Base-by-base conservation (phyloP, 495 filamentous ascomycete species). In the Neurospora cerealis region DNA sequence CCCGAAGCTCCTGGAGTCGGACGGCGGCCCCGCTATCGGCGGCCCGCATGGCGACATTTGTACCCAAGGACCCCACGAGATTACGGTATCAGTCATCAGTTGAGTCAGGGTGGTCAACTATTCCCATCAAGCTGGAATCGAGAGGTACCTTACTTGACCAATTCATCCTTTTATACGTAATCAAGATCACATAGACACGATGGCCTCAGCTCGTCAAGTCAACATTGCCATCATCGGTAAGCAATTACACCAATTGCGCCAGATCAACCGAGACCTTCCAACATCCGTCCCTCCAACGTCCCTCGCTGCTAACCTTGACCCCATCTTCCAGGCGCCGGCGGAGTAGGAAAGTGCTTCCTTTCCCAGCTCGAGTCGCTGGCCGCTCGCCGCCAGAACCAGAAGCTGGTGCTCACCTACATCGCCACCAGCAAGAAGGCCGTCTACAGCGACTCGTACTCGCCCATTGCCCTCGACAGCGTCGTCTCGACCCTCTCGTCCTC, bases 341-440 rank as follows among this genome's bases (percentile, higher is more conserved):
- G 96, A 71, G 96, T 99, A 71, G 96, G 96, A 74, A 92, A 93
- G 81, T 89, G 89, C 79, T 98, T 98, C 87, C 90, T 99, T 76
- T 83, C 85, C 72, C 96, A 99, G 82, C 89, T 98, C 73, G 81
- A 84, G 72, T 75, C 76, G 21, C 86, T 92, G 21, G 85, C 89
- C 77, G 79, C 80, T 73, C 86, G 87, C 79, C 82, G 87, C 21
- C 81, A 87, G 75, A 80, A 85, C 71, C 86, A 85, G 36, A 87
- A 87, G 80, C 81, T 97, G 44, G 87, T 87, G 73, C 89, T 97
- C 32, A 87, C 93, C 83, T 88, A 95, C 79, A 90, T 97, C 74
- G 89, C 91, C 69, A 93, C 92, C 66, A 93, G 91, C 82, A 91
- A 90, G 73, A 93, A 93, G 80, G 90, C 90, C 41, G 83, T 97